A percentile compares a stretch with the other conserved stretches of the same genome.
Conservation (phyloP, 805 yeast genomes). For the Vanderwaltozyma verrucispora region DNA sequence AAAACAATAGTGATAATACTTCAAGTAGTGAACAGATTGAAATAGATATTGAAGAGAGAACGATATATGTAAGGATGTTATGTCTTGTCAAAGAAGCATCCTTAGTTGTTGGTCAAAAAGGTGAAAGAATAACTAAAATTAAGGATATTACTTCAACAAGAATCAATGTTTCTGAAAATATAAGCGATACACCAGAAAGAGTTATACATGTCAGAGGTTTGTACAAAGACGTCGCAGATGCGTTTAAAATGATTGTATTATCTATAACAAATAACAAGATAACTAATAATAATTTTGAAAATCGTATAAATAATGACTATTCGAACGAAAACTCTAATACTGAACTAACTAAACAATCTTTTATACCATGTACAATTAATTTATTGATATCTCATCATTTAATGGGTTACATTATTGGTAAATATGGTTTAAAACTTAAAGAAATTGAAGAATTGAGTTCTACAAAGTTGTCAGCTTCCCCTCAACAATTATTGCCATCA, state of each 20-base stretch:
- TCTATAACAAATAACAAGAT: slow-evolving; percentile 31
- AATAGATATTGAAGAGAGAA: slow-evolving; percentile 32
- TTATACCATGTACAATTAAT: slow-evolving; percentile 46
- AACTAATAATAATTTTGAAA: not conserved
- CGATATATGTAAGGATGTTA: slow-evolving; percentile 61
- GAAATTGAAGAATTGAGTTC: slow-evolving; percentile 79
- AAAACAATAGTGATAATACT: not conserved
- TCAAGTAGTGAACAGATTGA: not conserved
- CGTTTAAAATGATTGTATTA: slow-evolving; percentile 64
- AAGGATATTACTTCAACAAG: slow-evolving; percentile 54
- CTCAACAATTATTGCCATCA: slow-evolving; percentile 58
- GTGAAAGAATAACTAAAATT: slow-evolving; percentile 58
- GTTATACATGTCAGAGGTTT: slow-evolving; percentile 65
- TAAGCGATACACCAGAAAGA: slow-evolving; percentile 62
- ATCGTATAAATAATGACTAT: no score
- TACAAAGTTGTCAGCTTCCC: slow-evolving; percentile 65
- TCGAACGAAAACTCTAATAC: not conserved
- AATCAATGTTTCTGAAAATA: slow-evolving; percentile 62
- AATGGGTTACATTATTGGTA: slow-evolving; percentile 76
- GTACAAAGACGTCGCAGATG: slow-evolving; percentile 69
- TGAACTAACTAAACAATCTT: slow-evolving; percentile 19
- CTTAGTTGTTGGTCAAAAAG: slow-evolving; percentile 66
- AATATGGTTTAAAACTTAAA: slow-evolving; percentile 59
- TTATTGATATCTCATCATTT: slow-evolving; percentile 66
- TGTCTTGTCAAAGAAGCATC: slow-evolving; percentile 71